A percentile compares a stretch with the other conserved stretches of the same genome.
phyloP scores from a whole-genome alignment of 139 green algal species.

The Coccomyxa sp. region DNA sequence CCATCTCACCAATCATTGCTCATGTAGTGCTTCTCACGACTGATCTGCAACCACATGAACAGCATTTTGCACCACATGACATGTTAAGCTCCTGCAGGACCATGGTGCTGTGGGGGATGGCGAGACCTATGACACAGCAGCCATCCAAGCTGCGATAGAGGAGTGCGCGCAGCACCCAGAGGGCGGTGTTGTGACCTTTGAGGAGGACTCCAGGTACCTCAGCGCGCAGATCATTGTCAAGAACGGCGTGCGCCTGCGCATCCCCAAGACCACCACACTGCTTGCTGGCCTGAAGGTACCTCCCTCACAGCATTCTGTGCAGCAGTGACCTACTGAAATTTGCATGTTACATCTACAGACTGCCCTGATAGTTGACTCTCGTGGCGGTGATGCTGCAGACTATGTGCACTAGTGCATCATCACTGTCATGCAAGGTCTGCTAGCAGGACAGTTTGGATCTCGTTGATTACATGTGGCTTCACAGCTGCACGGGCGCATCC shows the following conservation, averaged over 20 bases:
- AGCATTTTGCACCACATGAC: not conserved
- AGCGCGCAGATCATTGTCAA: not conserved
- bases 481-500: too few relatives aligned
- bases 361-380: too few relatives aligned
- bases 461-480: too few relatives aligned
- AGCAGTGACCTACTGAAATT: too few relatives aligned
- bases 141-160: conserved; percentile 8
- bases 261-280: not conserved
- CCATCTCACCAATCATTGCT: not conserved
- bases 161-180: not conserved
- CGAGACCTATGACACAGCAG: not conserved
- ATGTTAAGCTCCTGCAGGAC: not conserved
- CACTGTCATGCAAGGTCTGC: too few relatives aligned
- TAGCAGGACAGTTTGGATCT: too few relatives aligned
- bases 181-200: not conserved
- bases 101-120: not conserved
- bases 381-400: not conserved
- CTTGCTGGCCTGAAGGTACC: not conserved
- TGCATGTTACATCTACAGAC: too few relatives aligned
- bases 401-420: not conserved
- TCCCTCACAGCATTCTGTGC: too few relatives aligned
- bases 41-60: not conserved
- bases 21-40: not conserved
- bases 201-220: not conserved
- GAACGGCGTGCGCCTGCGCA: not conserved